These are phyloP conservation scores for Leccinum boreale DNA, from an alignment of 768 basidiomycete species.

Conservation along the genomic window DNA sequence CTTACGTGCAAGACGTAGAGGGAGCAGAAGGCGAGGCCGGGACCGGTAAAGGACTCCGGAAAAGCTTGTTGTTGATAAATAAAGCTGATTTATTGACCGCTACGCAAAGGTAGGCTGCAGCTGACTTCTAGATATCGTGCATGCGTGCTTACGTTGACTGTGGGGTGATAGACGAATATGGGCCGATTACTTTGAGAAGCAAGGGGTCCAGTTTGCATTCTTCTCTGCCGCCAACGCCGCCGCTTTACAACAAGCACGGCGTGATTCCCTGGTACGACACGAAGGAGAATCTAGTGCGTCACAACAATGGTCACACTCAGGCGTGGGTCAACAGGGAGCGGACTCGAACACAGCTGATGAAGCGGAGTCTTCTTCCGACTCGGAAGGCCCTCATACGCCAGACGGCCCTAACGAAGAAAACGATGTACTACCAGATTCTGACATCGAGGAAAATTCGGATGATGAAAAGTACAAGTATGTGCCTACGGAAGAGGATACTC, in stretches of 20 bases:
- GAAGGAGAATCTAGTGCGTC: conserved; percentile 21
- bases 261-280: conserved; percentile 37
- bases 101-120: conserved; percentile 68
- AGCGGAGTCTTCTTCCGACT: conserved; percentile 32
- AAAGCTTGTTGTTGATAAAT: conserved; percentile 84
- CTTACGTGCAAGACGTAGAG: conserved; percentile 82
- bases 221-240: conserved; percentile 90
- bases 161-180: conserved; percentile 65
- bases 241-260: conserved; percentile 73
- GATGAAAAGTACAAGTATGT: conserved; percentile 46
- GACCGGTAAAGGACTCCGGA: conserved; percentile 68
- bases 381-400: conserved; percentile 25
- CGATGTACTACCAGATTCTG: conserved; percentile 23
- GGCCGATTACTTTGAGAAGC: conserved; percentile 87
- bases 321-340: not conserved
- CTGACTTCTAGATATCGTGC: not conserved
- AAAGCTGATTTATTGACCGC: conserved; percentile 90
- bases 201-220: conserved; percentile 79
- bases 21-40: conserved; percentile 78
- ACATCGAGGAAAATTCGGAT: conserved; percentile 30
- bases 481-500: conserved; percentile 51
- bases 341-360: conserved; percentile 3
- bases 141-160: not conserved
- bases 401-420: conserved; percentile 31
- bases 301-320: conserved; percentile 1